These are phyloP conservation scores for Magnusiomyces paraingens DNA, from an alignment of 1,139 yeast species.

Conservation along the genomic window DNA sequence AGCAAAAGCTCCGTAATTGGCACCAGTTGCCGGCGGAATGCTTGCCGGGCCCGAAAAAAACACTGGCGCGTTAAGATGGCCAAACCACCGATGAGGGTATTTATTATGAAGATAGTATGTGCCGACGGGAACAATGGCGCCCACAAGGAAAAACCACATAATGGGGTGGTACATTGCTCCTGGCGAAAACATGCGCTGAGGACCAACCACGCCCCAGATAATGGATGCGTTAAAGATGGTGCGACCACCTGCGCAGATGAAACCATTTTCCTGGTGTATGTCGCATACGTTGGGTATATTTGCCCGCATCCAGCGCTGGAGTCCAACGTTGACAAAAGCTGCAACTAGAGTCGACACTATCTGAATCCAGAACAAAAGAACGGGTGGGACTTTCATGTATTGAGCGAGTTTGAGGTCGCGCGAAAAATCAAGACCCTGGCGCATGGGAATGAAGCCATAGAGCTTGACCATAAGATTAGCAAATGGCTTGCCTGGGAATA, in stretches of 20 bases:
- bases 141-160: constrained; percentile 37
- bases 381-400: constrained; percentile 34
- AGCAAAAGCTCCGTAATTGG: constrained; percentile 37
- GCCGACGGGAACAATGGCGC: constrained; percentile 35
- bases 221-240: constrained; percentile 45
- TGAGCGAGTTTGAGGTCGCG: constrained; percentile 46
- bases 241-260: constrained; percentile 40
- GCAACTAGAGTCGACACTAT: constrained; percentile 33
- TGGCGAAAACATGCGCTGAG: constrained; percentile 38
- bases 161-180: constrained; percentile 34
- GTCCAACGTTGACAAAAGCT: constrained; percentile 32
- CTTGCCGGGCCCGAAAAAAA: constrained; percentile 40
- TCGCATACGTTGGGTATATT: constrained; percentile 42
- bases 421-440: constrained; percentile 44
- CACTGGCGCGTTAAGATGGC: constrained; percentile 35
- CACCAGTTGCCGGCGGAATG: constrained; percentile 40
- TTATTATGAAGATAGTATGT: constrained; percentile 40
- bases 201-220: constrained; percentile 55
- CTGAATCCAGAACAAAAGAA: constrained; percentile 43
- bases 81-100: constrained; percentile 38
- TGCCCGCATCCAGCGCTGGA: constrained; percentile 39
- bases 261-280: constrained; percentile 35
- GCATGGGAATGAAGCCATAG: constrained; percentile 44
- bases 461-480: constrained; percentile 46
- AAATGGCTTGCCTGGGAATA: constrained; percentile 45